A percentile compares a stretch with the other conserved stretches of the same genome.
phyloP scores from a whole-genome alignment of 2,329 filamentous ascomycete species.

The Colletotrichum euphorbiae region DNA sequence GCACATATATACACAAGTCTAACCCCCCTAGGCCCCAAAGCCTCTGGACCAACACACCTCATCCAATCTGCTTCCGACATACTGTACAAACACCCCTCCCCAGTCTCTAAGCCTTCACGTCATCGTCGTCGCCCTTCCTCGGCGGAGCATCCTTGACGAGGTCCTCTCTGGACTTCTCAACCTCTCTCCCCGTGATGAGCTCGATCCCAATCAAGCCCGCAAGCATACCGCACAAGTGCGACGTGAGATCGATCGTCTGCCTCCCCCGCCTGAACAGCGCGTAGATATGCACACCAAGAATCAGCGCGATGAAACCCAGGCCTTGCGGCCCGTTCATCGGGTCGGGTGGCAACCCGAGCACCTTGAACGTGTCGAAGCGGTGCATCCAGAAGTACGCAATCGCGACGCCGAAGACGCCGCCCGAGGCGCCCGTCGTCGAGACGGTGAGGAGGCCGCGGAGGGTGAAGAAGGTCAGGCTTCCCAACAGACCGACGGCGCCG shows the following conservation, averaged over 20 bases:
- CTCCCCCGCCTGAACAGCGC: conserved; percentile 56
- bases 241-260: conserved; percentile 61
- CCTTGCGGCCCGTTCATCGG: conserved; percentile 64
- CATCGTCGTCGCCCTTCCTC: background rate
- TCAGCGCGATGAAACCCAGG: conserved; percentile 63
- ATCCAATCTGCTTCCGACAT: background rate
- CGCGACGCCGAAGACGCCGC: conserved; percentile 70
- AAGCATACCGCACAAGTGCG: conserved; percentile 64
- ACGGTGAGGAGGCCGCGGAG: conserved; percentile 57
- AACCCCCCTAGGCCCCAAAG: too few relatives aligned
- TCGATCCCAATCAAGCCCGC: conserved; percentile 58
- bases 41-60: too few relatives aligned
- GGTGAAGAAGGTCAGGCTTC: conserved; percentile 65
- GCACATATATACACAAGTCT: too few relatives aligned
- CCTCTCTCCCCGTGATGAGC: conserved; percentile 44
- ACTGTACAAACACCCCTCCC: background rate
- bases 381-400: conserved; percentile 73
- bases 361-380: conserved; percentile 65
- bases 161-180: conserved; percentile 20
- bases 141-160: conserved; percentile 29
- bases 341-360: conserved; percentile 68
- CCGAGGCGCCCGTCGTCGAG: conserved; percentile 75
- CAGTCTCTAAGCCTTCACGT: background rate
- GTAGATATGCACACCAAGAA: conserved; percentile 63
- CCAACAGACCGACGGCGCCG: conserved; percentile 68